Conservation (phyloP, 2,329 filamentous ascomycete species). For the Colletotrichum ledebouriae region DNA sequence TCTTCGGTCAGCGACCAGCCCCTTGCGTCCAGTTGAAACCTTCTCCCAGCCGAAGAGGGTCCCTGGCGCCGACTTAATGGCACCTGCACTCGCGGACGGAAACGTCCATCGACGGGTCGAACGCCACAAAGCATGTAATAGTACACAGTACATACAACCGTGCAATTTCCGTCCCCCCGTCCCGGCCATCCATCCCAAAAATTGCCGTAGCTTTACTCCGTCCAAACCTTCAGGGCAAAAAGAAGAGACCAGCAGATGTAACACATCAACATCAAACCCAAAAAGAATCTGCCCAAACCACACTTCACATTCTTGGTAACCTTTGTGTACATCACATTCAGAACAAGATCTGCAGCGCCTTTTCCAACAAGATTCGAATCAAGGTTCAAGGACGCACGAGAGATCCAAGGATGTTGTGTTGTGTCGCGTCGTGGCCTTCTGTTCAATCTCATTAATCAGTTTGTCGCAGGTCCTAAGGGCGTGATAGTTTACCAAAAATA, state of each 20-base stretch:
- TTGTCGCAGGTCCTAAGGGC: slow-evolving; percentile 35
- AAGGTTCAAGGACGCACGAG: not conserved
- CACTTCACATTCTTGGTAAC: not conserved
- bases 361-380: slow-evolving; percentile 4
- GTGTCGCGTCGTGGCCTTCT: not conserved
- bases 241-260: slow-evolving; percentile 28
- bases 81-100: slow-evolving; percentile 23
- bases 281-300: slow-evolving; percentile 22
- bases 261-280: slow-evolving; percentile 25
- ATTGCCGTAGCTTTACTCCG: slow-evolving; percentile 22
- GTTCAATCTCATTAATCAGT: not conserved
- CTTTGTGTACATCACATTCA: not conserved
- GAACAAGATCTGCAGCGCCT: slow-evolving; percentile 12
- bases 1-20: slow-evolving; percentile 27
- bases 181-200: slow-evolving; percentile 23
- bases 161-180: slow-evolving; percentile 32
- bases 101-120: slow-evolving; percentile 3
- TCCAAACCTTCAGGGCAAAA: slow-evolving; percentile 26
- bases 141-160: slow-evolving; percentile 13
- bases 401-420: not conserved
- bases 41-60: slow-evolving; percentile 24
- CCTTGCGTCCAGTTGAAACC: slow-evolving; percentile 37
- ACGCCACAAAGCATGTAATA: slow-evolving; percentile 11
- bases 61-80: slow-evolving; percentile 28
- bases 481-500: too few relatives aligned